Percentiles rank a stretch among this genome's conserved stretches.
Conservation (phyloP, 129 eudicot genomes). For the Calendula officinalis region DNA sequence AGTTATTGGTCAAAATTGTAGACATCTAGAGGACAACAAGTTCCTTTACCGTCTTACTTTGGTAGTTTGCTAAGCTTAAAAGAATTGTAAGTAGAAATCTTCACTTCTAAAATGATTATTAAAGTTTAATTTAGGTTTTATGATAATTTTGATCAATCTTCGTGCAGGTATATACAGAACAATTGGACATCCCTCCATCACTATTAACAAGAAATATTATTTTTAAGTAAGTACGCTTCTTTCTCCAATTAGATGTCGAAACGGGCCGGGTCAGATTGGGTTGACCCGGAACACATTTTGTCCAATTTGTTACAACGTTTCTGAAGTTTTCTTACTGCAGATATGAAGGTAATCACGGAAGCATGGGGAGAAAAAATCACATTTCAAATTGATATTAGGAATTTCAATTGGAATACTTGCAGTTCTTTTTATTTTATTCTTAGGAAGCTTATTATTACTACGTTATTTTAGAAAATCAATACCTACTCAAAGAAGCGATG, state of each 20-base stretch:
- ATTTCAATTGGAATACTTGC: slow-evolving; percentile 54
- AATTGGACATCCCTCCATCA: slow-evolving; percentile 66
- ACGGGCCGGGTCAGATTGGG: not conserved
- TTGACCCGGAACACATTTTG: not conserved
- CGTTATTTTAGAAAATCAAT: slow-evolving; percentile 38
- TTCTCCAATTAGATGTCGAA: not conserved
- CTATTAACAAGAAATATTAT: slow-evolving; percentile 50
- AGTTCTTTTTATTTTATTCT: slow-evolving; percentile 44
- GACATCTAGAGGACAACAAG: slow-evolving; percentile 92
- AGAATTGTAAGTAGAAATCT: slow-evolving; percentile 51
- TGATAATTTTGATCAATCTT: slow-evolving; percentile 10
- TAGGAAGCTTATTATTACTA: slow-evolving; percentile 53
- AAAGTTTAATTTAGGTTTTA: not conserved
- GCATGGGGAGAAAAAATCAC: slow-evolving; percentile 37
- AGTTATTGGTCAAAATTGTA: slow-evolving; percentile 36
- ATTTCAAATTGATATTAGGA: slow-evolving; percentile 50
- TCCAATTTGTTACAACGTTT: not conserved
- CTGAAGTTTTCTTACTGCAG: slow-evolving; percentile 44
- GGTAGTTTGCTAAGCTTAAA: slow-evolving; percentile 75
- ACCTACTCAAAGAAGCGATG: slow-evolving; percentile 41
- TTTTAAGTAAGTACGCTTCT: slow-evolving; percentile 55
- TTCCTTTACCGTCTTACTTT: slow-evolving; percentile 70
- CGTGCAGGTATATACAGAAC: slow-evolving; percentile 68
- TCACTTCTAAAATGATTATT: not conserved
- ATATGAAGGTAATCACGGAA: slow-evolving; percentile 61